Evolutionary conservation across 1,284 basidiomycete genomes (phyloP), one percentile per base, ranked within the genome.

Genomic region (Sanghuangporus sanghuang): DNA sequence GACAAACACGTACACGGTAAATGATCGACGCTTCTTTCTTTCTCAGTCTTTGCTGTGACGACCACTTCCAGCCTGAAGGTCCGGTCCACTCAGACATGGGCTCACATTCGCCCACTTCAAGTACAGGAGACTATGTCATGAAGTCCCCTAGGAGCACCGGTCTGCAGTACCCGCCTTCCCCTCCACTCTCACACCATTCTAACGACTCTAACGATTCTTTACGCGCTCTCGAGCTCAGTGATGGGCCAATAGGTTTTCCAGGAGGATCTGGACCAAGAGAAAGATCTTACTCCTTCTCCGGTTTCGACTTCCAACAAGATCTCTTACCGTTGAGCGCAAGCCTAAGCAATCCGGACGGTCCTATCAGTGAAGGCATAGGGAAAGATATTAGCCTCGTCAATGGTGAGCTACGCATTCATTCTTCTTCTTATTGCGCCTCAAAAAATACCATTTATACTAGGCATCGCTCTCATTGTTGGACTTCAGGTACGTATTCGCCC

Each of bases 381-480:
- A 93, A 92, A 74, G 91, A 79, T 67, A 85, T 95, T n/a, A 83
- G 87, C 11, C 73, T 95, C 35, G 71, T 90, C 8, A 91, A 92
- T 71, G 92, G 93, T 90, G 69, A 68, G 83, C 71, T 52, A 6
- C 3, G 9, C 46, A 36, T 27, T 44, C 5, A 16, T 2, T 12
- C 62, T n/a, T 54, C 23, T 66, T 40, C 8, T 50, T 61, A 14
- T 59, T 55, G n/a, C 57, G 57, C 27, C 56, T 62, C 57, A 32
- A 50, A 50, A 36, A 59, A 36, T 21, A 3, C n/a, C 21, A 8
- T 48, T 59, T 69, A 36, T 38, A 27, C 16, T 65, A 92, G 93
- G 90, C n/a, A 85, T 96, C 69, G 93, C 90, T 35, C 78, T 96
- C 53, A 84, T 94, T 64, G 85, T 92, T 21, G 93, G 94, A 5